Evolutionary conservation across 108 stramenopile genomes (phyloP).

Genomic region (Fistulifera solaris): DNA sequence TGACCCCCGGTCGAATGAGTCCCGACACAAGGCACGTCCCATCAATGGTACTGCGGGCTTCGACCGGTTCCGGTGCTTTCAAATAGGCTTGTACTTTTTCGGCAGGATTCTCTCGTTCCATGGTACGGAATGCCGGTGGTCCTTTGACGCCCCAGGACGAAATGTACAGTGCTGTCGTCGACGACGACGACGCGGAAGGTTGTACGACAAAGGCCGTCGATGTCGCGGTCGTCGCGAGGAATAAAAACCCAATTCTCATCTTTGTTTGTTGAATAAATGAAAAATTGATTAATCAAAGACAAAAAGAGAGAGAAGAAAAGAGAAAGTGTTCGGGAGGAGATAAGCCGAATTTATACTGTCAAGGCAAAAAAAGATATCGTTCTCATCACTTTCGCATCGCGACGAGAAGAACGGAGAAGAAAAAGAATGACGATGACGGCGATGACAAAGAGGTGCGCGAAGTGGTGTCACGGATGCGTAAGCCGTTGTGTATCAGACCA

Average conservation of each 20-base stretch:
- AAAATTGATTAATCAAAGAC: too few species aligned
- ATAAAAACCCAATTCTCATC: neutral
- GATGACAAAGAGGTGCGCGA: conserved; percentile 10
- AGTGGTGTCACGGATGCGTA: conserved; percentile 1
- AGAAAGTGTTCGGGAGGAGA: too few species aligned
- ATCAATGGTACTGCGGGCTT: conserved; percentile 34
- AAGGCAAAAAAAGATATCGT: too few species aligned
- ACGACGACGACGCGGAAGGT: conserved; percentile 1
- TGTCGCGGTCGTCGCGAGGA: neutral
- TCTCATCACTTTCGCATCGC: too few species aligned
- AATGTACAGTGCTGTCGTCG: conserved; percentile 26
- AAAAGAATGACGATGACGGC: conserved; percentile 3
- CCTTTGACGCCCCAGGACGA: conserved; percentile 41
- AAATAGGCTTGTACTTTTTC: conserved; percentile 43
- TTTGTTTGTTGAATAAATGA: too few species aligned
- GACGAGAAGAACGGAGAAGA: conserved; percentile 2
- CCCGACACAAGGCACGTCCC: conserved; percentile 36
- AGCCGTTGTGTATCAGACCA: too few species aligned
- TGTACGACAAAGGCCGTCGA: conserved; percentile 16
- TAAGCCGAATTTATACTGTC: too few species aligned
- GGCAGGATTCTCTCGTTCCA: conserved; percentile 16
- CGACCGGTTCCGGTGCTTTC: conserved; percentile 26
- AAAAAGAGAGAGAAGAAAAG: too few species aligned
- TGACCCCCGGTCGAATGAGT: conserved; percentile 8
- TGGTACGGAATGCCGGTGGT: conserved; percentile 2